Evolutionary conservation across 768 basidiomycete genomes (phyloP), one percentile per base, ranked within the genome.

Genomic region (Termitomyces sp.): DNA sequence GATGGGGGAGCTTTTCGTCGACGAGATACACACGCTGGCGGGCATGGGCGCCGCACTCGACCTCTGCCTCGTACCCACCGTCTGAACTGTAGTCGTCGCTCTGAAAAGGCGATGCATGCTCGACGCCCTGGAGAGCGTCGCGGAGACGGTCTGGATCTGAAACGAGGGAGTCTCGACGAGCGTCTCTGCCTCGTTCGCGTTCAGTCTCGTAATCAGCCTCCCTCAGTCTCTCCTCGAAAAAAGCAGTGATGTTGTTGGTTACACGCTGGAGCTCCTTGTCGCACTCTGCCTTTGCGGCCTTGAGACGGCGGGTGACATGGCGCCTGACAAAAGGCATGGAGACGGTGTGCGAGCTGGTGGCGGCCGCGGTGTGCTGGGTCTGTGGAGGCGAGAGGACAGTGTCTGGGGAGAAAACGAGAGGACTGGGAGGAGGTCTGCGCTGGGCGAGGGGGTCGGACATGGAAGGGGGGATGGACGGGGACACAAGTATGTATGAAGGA

Each of bases 231-330:
- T 94, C 90, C 75, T 99, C 96, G 64, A 97, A 96, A 74, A 94
- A 98, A 40, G 85, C 73, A 61, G 96, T 96, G 77, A 99, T 94
- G 59, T 87, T 92, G 73, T 92, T 88, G 59, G 95, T 93, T 68
- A 98, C 90, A 68, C 93, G 88, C 67, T 88, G 87, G 9, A 99
- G 84, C 72, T 97, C 94, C 78, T 90, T 91, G 83, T 99, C 94
- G 79, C 96, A 99, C 62, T 92, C 91, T 52, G 90, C 85, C 78
- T 99, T 98, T 57, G 96, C 94, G 3, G 88, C 89, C 76, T 87
- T 90, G 72, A 98, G 85, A 57, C 97, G 87, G 62, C 93, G 85
- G 40, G 90, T 92, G 66, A 98, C 92, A 76, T 98, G 95, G 55
- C 93, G 85, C 60, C 91, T 80, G 61, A 98, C 91, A 70, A 93